phyloP scores from a whole-genome alignment of 768 basidiomycete species.

The Phallus indusiatus region DNA sequence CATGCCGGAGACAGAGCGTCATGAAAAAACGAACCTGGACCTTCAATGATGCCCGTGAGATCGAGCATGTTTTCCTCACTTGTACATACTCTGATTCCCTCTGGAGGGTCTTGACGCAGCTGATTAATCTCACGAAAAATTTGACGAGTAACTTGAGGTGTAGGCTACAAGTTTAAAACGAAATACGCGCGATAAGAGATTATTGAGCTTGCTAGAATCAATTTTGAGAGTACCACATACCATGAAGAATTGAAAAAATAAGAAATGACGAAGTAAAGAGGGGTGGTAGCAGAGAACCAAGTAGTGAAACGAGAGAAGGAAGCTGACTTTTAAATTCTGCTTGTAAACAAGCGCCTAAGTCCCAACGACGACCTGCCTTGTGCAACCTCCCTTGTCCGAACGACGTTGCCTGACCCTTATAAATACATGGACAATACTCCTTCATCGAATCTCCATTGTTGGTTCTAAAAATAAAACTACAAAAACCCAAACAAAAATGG shows the following conservation, averaged over 20 bases:
- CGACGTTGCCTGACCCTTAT: too few relatives aligned
- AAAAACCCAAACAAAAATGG: too few relatives aligned
- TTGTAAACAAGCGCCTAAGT: too few relatives aligned
- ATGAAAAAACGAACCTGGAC: slow-evolving; percentile 59
- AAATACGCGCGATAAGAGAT: too few relatives aligned
- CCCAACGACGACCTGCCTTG: too few relatives aligned
- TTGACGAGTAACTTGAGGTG: slow-evolving; percentile 52
- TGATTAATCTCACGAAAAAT: slow-evolving; percentile 81
- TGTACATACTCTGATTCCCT: slow-evolving; percentile 83
- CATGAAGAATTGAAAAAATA: not conserved
- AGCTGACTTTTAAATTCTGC: not conserved
- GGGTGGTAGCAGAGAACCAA: not conserved
- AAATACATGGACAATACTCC: too few relatives aligned
- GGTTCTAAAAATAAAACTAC: too few relatives aligned
- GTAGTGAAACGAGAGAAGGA: not conserved
- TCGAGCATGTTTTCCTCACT: slow-evolving; percentile 85
- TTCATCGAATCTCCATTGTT: too few relatives aligned
- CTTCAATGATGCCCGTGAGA: slow-evolving; percentile 80
- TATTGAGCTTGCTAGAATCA: not conserved
- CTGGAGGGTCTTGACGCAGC: slow-evolving; percentile 74
- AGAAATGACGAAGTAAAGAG: not conserved
- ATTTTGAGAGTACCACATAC: not conserved
- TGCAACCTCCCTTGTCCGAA: too few relatives aligned
- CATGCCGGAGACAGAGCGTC: not conserved
- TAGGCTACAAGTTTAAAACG: slow-evolving; percentile 1